These are phyloP conservation scores for Solanum tacnaense DNA, from an alignment of 257 asterid genomes.

Conservation along the genomic window DNA sequence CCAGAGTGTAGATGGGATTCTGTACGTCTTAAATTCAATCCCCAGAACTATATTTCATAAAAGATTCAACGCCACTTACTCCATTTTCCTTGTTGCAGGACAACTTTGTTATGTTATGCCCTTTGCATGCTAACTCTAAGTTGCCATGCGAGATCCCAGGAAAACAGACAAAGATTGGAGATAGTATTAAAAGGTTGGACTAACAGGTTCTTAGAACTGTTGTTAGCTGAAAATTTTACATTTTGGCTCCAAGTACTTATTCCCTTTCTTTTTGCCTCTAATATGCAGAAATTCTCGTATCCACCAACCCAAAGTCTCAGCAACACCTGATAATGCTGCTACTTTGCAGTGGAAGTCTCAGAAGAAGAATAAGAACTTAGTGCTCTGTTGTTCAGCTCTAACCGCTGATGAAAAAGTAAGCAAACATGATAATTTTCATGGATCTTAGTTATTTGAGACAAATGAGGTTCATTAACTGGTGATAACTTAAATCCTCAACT, in stretches of 20 bases:
- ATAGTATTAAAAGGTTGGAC: constrained; percentile 9
- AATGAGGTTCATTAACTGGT: background rate
- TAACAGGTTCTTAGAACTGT: background rate
- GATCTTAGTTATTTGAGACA: background rate
- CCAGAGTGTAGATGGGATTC: constrained; percentile 85
- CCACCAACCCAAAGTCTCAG: constrained; percentile 14
- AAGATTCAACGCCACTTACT: background rate
- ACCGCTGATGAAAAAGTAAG: constrained; percentile 54
- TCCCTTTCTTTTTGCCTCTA: background rate
- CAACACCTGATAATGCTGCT: constrained; percentile 17
- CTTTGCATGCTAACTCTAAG: constrained; percentile 50
- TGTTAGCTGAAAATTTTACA: background rate
- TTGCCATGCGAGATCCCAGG: constrained; percentile 50
- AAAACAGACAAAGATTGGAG: constrained; percentile 28
- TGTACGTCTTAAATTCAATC: constrained; percentile 23
- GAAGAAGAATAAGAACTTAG: constrained; percentile 35
- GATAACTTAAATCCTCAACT: background rate
- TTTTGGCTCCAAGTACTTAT: background rate
- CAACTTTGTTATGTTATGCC: constrained; percentile 81
- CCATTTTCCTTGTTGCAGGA: constrained; percentile 39
- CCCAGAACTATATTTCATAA: background rate
- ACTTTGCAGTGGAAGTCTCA: constrained; percentile 33
- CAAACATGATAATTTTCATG: background rate
- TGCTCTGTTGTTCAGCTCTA: constrained; percentile 79
- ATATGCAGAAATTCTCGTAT: constrained; percentile 28